phyloP scores from a whole-genome alignment of 768 basidiomycete genomes.

The Lentinula raphanica region DNA sequence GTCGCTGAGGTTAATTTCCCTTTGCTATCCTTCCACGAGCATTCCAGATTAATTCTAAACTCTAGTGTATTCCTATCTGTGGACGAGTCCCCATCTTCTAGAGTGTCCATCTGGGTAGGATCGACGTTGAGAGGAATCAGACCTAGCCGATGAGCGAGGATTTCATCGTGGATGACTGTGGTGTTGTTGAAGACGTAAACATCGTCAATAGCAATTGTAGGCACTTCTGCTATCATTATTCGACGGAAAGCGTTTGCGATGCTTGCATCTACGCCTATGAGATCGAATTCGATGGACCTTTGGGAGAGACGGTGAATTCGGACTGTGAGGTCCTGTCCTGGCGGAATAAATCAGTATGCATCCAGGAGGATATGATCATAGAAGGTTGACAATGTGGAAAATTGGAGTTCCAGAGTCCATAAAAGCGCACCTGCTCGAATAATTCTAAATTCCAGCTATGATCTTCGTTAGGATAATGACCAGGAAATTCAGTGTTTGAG shows the following conservation, averaged over 20 bases:
- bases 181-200: slow-evolving; percentile 96
- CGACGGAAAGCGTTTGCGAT: slow-evolving; percentile 93
- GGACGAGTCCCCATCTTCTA: slow-evolving; percentile 48
- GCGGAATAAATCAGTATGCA: neutral
- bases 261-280: slow-evolving; percentile 92
- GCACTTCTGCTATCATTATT: slow-evolving; percentile 94
- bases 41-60: slow-evolving; percentile 68
- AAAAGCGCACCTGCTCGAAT: slow-evolving; percentile 64
- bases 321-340: slow-evolving; percentile 65
- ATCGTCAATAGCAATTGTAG: slow-evolving; percentile 84
- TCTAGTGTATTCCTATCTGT: slow-evolving; percentile 92
- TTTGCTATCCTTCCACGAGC: slow-evolving; percentile 54
- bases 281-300: slow-evolving; percentile 87
- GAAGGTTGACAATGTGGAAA: too few relatives aligned
- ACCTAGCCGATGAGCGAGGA: slow-evolving; percentile 88
- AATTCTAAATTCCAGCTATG: slow-evolving; percentile 73
- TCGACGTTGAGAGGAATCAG: slow-evolving; percentile 87
- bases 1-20: slow-evolving; percentile 39
- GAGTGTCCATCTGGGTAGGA: slow-evolving; percentile 65
- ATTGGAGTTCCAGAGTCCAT: neutral
- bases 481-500: slow-evolving; percentile 87
- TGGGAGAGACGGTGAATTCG: slow-evolving; percentile 76
- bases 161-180: slow-evolving; percentile 88
- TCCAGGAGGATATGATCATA: too few relatives aligned
- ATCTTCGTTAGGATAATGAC: slow-evolving; percentile 81